Percentiles rank a stretch among this genome's conserved stretches.
phyloP scores from a whole-genome alignment of 176 grass and related monocot species.

The Themeda triandra region DNA sequence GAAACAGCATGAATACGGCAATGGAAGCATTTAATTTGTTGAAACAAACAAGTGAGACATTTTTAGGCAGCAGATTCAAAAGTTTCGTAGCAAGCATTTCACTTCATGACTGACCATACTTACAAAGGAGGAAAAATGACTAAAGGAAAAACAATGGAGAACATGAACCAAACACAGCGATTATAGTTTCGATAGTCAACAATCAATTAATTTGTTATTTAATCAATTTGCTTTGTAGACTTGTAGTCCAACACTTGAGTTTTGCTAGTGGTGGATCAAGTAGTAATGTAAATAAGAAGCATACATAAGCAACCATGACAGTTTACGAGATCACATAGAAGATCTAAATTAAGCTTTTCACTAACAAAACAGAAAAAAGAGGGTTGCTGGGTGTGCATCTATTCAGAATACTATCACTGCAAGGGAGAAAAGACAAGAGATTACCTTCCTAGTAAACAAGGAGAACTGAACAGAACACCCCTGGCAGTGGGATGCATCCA shows the following conservation, averaged over 20 bases:
- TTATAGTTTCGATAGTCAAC: background rate
- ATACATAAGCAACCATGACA: background rate
- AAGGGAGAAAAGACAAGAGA: background rate
- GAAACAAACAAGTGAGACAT: conserved; percentile 2
- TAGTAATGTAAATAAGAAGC: conserved; percentile 1
- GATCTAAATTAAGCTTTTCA: background rate
- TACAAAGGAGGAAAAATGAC: background rate
- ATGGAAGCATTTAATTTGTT: conserved; percentile 1
- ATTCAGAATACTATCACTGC: background rate
- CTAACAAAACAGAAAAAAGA: background rate
- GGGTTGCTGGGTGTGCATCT: background rate
- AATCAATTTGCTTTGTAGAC: background rate
- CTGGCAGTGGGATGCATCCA: conserved; percentile 89
- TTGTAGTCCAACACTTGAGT: no score
- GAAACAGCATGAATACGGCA: conserved; percentile 1
- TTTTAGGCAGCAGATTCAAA: background rate
- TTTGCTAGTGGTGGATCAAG: conserved; percentile 7
- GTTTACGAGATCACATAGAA: background rate
- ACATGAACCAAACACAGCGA: background rate
- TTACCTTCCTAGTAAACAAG: conserved; percentile 84
- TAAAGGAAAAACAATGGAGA: background rate
- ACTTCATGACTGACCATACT: background rate
- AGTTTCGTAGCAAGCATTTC: background rate
- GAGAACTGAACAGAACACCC: conserved; percentile 74
- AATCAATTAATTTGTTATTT: background rate